phyloP scores from a whole-genome alignment of 345 rosid species.

The Melaleuca alternifolia region DNA sequence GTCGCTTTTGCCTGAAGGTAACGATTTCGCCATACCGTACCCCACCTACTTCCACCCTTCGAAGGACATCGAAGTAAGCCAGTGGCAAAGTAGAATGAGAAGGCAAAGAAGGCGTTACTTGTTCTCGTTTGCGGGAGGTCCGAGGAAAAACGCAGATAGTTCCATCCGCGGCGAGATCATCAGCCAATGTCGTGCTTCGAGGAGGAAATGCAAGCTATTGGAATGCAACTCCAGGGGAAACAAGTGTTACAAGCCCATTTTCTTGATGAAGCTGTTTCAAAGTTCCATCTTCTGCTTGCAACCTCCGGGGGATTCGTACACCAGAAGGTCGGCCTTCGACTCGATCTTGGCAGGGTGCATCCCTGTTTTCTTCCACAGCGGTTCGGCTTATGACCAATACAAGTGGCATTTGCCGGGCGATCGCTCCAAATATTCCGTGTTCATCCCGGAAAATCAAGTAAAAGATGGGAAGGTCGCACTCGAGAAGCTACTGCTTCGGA shows the following conservation, averaged over 20 bases:
- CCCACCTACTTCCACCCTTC: slow-evolving; percentile 85
- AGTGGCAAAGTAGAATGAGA: slow-evolving; percentile 58
- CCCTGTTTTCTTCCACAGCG: slow-evolving; percentile 87
- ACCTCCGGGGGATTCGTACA: slow-evolving; percentile 78
- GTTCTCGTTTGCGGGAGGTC: slow-evolving; percentile 61
- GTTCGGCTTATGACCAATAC: slow-evolving; percentile 74
- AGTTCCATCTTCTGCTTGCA: slow-evolving; percentile 64
- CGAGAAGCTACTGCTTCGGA: slow-evolving; percentile 29
- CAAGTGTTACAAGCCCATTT: slow-evolving; percentile 34
- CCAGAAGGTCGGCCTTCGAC: slow-evolving; percentile 72
- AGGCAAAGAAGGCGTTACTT: slow-evolving; percentile 28
- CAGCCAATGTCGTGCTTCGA: slow-evolving; percentile 50
- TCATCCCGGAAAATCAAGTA: slow-evolving; percentile 38
- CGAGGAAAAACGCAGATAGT: slow-evolving; percentile 37
- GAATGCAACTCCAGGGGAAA: slow-evolving; percentile 28
- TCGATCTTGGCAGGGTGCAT: slow-evolving; percentile 78
- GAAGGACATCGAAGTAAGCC: slow-evolving; percentile 25
- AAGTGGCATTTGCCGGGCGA: slow-evolving; percentile 74
- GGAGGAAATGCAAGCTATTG: slow-evolving; percentile 45
- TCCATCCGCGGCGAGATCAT: slow-evolving; percentile 51
- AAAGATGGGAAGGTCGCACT: slow-evolving; percentile 42
- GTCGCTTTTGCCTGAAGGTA: slow-evolving; percentile 54
- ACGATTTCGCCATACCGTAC: slow-evolving; percentile 70
- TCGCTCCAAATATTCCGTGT: slow-evolving; percentile 42
- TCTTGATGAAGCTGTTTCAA: slow-evolving; percentile 46